Percentiles rank a stretch among this genome's conserved stretches.
Conservation (phyloP, 345 rosid genomes). For the Sonneratia alba region DNA sequence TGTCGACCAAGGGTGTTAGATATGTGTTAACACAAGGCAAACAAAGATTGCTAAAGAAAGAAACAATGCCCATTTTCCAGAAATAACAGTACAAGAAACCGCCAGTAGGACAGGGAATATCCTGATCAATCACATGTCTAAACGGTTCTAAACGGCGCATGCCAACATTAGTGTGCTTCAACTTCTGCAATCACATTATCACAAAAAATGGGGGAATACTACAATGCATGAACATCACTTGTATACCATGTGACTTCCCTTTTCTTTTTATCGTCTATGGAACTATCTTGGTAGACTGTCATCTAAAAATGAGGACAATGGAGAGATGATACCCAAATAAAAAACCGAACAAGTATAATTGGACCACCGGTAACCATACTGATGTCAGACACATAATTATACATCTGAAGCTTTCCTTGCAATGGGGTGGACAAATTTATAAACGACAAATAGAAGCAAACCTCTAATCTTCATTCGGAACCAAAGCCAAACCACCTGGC, state of each 20-base stretch:
- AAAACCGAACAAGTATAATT: background rate
- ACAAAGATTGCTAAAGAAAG: too few relatives aligned
- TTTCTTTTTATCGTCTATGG: background rate
- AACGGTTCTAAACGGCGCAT: background rate
- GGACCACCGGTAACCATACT: background rate
- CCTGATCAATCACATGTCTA: background rate
- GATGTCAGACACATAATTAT: background rate
- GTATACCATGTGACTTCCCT: background rate
- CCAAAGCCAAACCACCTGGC: slow-evolving; percentile 55
- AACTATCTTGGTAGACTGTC: background rate
- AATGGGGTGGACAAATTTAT: background rate
- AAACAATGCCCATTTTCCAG: too few relatives aligned
- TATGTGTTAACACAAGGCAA: too few relatives aligned
- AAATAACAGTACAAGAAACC: background rate
- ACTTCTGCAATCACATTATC: background rate
- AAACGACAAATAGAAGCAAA: background rate
- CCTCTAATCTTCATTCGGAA: slow-evolving; percentile 23
- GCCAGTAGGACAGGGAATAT: background rate
- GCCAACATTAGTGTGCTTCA: background rate
- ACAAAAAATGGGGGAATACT: background rate
- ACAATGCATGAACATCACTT: background rate
- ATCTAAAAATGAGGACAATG: background rate
- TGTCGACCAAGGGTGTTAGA: too few relatives aligned
- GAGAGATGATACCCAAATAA: background rate
- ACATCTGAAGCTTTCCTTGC: background rate